Evolutionary conservation across 345 rosid species (phyloP), one percentile per base, ranked within the genome.

Genomic region (Eucalyptus grandis): DNA sequence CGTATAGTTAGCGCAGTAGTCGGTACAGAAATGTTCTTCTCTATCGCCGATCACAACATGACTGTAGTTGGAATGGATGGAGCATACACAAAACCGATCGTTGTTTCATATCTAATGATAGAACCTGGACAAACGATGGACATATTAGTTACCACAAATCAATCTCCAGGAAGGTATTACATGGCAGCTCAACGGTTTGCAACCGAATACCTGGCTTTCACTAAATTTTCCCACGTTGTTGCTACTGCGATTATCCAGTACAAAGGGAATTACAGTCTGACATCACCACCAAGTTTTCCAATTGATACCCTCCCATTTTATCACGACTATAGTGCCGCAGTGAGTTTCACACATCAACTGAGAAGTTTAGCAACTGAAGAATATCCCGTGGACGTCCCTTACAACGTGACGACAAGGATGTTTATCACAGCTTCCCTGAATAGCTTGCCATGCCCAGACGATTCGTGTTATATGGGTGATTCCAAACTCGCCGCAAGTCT

Each of bases 111-210:
- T 87, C 19, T 92, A 17, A 77, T 83, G 86, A 89, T 91, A 43
- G 31, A 91, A 14, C 90, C 93, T 1, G 93, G 94, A 2, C 93
- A 92, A 86, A 91, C 93, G 22, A 83, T 91, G 43, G 93, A 93
- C 49, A 89, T 89, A 40, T 82, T 82, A 40, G 30, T 87, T 17
- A 87, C 69, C 15, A 46, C 88, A 22, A 87, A 87, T 56, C 88
- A 54, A 87, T 24, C 69, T n/a, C 88, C 62, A 14, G 62, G 72
- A 24, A 40, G 43, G 67, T 87, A 54, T 51, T 87, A 87, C 44
- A n/a, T 54, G 88, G 88, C 88, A 30, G 47, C 44, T 54, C 88
- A 56, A 31, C 69, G 54, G 44, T 87, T 49, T 22, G 9, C 50
- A 19, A 54, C 69, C 11, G 88, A 87, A 43, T 6, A 87, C 40